These are phyloP conservation scores for Teratosphaeria zuluensis DNA, from an alignment of 2,329 filamentous ascomycete genomes.

Conservation along the genomic window DNA sequence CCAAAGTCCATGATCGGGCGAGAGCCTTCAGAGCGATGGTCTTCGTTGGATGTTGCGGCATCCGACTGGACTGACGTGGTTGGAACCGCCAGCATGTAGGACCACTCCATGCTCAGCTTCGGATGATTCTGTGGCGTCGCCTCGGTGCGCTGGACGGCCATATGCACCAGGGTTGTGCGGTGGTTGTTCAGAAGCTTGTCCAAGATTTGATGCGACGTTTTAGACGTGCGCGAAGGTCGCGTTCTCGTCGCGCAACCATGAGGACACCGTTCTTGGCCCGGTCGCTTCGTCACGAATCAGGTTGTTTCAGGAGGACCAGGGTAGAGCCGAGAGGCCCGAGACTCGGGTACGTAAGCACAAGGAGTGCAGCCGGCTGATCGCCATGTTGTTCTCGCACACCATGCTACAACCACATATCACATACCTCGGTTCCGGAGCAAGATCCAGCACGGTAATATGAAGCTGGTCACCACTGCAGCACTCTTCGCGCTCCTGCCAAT, in stretches of 20 bases:
- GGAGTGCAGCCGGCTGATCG: too few species aligned
- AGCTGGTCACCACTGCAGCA: neutral
- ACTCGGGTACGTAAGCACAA: neutral
- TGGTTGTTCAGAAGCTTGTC: too few species aligned
- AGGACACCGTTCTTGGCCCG: neutral
- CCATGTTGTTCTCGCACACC: too few species aligned
- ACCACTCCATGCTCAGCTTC: too few species aligned
- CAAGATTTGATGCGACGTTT: neutral
- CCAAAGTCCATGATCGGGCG: neutral
- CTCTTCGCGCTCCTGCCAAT: neutral
- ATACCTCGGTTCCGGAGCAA: neutral
- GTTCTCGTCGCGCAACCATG: neutral
- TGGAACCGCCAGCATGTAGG: too few species aligned
- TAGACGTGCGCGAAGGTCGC: neutral
- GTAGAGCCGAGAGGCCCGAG: neutral
- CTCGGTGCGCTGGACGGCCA: too few species aligned
- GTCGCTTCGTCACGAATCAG: neutral
- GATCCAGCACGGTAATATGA: neutral
- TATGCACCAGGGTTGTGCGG: too few species aligned
- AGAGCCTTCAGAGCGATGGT: neutral
- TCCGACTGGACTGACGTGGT: too few species aligned
- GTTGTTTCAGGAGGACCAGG: neutral
- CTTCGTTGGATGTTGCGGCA: too few species aligned
- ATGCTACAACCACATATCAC: neutral
- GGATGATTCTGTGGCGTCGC: too few species aligned